Evolutionary conservation across 345 rosid species (phyloP), one percentile per base, ranked within the genome.

Genomic region (Tarenaya hassleriana): DNA sequence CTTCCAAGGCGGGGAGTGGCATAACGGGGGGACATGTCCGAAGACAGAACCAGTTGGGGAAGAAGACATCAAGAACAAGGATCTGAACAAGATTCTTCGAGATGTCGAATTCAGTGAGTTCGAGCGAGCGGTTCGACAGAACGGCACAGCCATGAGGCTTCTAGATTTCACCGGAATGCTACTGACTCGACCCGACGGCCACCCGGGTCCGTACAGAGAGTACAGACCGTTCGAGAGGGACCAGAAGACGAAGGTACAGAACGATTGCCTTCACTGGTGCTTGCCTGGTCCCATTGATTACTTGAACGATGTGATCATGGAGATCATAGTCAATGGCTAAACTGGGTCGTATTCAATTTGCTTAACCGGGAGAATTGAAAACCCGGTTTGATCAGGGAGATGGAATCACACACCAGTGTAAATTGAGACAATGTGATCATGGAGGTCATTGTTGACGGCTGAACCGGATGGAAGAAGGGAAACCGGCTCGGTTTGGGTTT

Each of bases 221-320:
- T 77, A 74, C 33, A 64, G 79, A 13, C 95, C 95, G n/a, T 86
- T 75, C 53, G 84, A 85, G 0, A 53, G 74, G 66, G 83, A 77
- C 54, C 72, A 71, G 67, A 78, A 77, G 12, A 84, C 80, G 1
- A 73, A 29, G 13, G 91, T 86, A 41, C 99, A 82, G 85, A 85
- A 85, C 38, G 99, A 94, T 64, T 94, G 97, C 60, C 59, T 94
- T 56, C 99, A 88, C 60, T 94, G 99, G 97, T 94, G 99, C 77
- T 71, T 94, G 56, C 99, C 99, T 1, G 99, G 99, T 41, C 95
- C 99, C 4, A 78, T 88, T 1, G 99, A 94, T 68, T 43, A 66
- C 41, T 77, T 83, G 74, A 94, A 82, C 61, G 94, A 86, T 58
- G 75, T 94, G 51, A 86, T 88, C 21, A 79, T 94, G 89, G 87